A percentile compares a stretch with the other conserved stretches of the same genome.
These are phyloP conservation scores for Rhynchospora tenuis DNA, from an alignment of 176 grass and related monocot genomes.

Conservation along the genomic window DNA sequence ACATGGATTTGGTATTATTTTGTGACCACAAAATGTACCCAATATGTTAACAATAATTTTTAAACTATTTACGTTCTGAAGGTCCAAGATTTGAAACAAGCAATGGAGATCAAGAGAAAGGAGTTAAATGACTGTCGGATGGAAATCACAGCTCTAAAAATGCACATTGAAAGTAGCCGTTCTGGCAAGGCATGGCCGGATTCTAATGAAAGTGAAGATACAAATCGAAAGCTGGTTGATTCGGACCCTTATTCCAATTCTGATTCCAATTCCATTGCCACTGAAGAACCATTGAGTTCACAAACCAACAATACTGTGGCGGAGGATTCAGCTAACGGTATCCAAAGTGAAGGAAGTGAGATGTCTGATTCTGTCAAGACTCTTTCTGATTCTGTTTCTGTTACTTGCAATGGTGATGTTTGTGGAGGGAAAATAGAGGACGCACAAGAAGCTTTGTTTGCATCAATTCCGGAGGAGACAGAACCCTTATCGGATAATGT, in stretches of 20 bases:
- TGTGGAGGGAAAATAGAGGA: constrained; percentile 23
- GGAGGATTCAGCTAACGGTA: background rate
- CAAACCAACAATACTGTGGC: constrained; percentile 24
- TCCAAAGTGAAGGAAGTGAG: background rate
- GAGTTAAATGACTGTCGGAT: constrained; percentile 85
- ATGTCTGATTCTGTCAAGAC: background rate
- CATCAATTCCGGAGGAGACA: constrained; percentile 34
- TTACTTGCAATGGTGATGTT: constrained; percentile 23
- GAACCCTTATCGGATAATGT: constrained; percentile 36
- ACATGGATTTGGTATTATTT: background rate
- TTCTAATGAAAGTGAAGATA: constrained; percentile 24
- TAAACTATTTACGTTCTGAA: constrained; percentile 39
- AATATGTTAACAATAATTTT: background rate
- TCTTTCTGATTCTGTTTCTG: background rate
- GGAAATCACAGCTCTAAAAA: constrained; percentile 96
- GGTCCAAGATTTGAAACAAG: constrained; percentile 88
- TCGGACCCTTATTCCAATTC: constrained; percentile 15
- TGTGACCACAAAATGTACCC: background rate
- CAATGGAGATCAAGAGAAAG: constrained; percentile 64
- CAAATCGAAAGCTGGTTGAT: constrained; percentile 29
- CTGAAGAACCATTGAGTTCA: constrained; percentile 34
- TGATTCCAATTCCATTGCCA: background rate
- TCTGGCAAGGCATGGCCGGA: constrained; percentile 50
- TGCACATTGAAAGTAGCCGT: constrained; percentile 86
- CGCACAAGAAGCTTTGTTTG: constrained; percentile 31